Evolutionary conservation across 2,329 filamentous ascomycete genomes (phyloP), one percentile per base, ranked within the genome.

Genomic region (Biscogniauxia marginata): DNA sequence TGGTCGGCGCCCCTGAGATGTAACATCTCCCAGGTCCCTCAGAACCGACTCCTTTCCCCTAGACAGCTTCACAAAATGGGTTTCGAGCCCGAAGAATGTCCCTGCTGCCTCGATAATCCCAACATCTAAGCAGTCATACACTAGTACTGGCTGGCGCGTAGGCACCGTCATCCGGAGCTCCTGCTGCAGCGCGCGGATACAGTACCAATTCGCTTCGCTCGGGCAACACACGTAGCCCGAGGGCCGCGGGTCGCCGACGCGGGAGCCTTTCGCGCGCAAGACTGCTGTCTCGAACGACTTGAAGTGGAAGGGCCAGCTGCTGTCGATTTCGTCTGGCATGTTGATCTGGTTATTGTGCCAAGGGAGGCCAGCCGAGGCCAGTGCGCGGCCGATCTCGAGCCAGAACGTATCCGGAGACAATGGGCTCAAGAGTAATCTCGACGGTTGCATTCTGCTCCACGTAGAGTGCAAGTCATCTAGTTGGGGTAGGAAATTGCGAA

Each of bases 321-420:
- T 54, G 34, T 54, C 58, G 7, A 58, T 50, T 3, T 61, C 55
- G 9, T 53, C 23, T 1, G 56, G 58, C 48, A 61, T 56, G 47
- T 61, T 58, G 45, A 58, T 49, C 30, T 61, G 48, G 24, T 61
- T 61, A 34, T 52, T 54, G 30, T 58, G 50, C 58, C 55, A 58
- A 9, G 56, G 58, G 19, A 61, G 43, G 13, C 58, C 58, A 20
- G 49, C 50, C 11, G 44, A 47, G n/a, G 53, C 39, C 22, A 58
- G 50, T 4, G 20, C 21, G 4, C 23, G 53, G 7, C 44, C 55
- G n/a, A 34, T 56, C 22, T 52, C 39, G 24, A 53, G 44, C 49
- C 52, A 55, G 49, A 57, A 22, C 25, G 46, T 16, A 49, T 56
- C 46, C 22, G 52, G 24, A 1, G 47, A 44, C 20, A 50, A 58